Percentiles rank a stretch among this genome's conserved stretches.
These are phyloP conservation scores for Nannochloropsis limnetica DNA, from an alignment of 352 stramenopile species.

Conservation along the genomic window DNA sequence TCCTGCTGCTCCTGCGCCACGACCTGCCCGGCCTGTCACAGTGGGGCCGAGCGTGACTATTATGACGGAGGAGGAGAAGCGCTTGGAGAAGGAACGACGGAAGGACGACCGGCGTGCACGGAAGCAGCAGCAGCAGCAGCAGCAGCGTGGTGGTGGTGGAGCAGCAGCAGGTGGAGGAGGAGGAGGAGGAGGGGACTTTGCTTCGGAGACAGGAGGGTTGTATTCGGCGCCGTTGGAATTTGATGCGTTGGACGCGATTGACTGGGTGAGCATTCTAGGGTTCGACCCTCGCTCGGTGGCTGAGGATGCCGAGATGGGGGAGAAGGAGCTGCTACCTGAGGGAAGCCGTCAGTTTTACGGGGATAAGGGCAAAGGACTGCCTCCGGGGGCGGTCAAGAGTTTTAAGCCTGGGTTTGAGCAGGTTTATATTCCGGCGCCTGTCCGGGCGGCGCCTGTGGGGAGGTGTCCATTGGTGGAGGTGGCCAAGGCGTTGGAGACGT, in stretches of 20 bases:
- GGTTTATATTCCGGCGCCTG: conserved; percentile 60
- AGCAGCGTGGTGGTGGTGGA: not conserved
- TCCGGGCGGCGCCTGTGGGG: conserved; percentile 46
- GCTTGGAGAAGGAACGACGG: conserved; percentile 35
- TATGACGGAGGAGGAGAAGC: conserved; percentile 37
- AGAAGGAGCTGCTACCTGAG: conserved; percentile 28
- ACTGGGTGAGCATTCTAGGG: not conserved
- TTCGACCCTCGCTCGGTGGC: not conserved
- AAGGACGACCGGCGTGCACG: conserved; percentile 37
- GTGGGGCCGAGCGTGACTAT: conserved; percentile 6
- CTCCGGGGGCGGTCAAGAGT: not conserved
- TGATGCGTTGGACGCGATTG: not conserved
- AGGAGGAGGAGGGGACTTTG: conserved; percentile 36
- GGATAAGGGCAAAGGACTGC: conserved; percentile 28
- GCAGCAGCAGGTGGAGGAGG: not conserved
- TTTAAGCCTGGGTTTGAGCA: conserved; percentile 49
- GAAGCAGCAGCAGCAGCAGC: not conserved
- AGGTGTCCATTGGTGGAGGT: conserved; percentile 55
- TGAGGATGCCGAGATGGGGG: not conserved
- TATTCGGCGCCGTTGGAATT: conserved; percentile 33
- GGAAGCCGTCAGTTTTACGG: conserved; percentile 33
- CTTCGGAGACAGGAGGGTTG: conserved; percentile 1
- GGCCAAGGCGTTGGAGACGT: conserved; percentile 53
- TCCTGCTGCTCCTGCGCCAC: not conserved
- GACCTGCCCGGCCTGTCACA: not conserved